Evolutionary conservation across 2,329 filamentous ascomycete genomes (phyloP).

Genomic region (Elsinoe necatrix): DNA sequence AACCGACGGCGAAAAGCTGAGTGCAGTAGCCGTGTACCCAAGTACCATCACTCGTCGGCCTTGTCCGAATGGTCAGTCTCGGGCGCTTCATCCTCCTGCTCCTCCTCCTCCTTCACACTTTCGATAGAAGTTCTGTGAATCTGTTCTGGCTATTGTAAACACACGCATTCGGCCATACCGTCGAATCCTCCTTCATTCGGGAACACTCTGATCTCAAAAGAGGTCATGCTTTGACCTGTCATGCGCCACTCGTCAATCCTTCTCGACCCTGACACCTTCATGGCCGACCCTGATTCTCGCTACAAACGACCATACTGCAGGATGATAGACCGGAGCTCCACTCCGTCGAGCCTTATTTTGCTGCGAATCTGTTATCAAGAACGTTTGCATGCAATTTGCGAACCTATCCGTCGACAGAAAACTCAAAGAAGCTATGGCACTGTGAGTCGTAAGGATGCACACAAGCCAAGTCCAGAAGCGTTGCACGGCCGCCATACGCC

Average conservation of each 20-base stretch:
- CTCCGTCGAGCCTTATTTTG: conserved; percentile 10
- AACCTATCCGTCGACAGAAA: neutral
- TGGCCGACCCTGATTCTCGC: conserved; percentile 13
- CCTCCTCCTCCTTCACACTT: neutral
- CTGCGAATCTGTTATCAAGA: conserved; percentile 10
- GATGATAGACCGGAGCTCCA: conserved; percentile 7
- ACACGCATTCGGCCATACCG: neutral
- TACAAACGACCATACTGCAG: conserved; percentile 15
- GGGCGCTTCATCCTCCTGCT: neutral
- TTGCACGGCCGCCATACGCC: conserved; percentile 13
- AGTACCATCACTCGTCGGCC: neutral
- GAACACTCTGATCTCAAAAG: neutral
- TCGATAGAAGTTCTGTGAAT: conserved; percentile 1
- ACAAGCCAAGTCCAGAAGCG: conserved; percentile 14
- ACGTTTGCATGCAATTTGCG: conserved; percentile 14
- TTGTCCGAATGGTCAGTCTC: conserved; percentile 4
- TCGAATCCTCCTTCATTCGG: neutral
- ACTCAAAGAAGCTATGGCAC: conserved; percentile 1
- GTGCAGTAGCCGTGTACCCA: neutral
- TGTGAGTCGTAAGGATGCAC: neutral
- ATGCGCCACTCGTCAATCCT: conserved; percentile 8
- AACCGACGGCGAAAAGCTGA: neutral
- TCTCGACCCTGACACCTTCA: conserved; percentile 6
- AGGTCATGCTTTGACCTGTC: conserved; percentile 8
- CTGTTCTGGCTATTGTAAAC: conserved; percentile 16